These are phyloP conservation scores for Agaricus sinodeliciosus DNA, from an alignment of 768 basidiomycete species.

Conservation along the genomic window DNA sequence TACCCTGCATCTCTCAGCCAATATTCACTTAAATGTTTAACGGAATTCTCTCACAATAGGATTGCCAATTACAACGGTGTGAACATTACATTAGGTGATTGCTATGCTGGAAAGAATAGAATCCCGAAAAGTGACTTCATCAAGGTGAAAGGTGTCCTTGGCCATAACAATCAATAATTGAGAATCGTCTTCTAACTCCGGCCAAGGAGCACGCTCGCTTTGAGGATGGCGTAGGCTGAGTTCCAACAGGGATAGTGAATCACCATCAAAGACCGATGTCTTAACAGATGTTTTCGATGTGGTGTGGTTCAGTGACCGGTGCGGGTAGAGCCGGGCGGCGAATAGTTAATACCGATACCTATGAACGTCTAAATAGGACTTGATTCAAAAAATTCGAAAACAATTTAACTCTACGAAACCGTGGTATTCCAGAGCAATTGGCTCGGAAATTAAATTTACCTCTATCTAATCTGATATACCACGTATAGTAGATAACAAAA, in stretches of 20 bases:
- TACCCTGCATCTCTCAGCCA: too few relatives aligned
- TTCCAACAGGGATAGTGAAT: constrained; percentile 26
- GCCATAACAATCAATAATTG: neutral
- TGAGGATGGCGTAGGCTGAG: constrained; percentile 47
- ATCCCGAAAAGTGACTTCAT: constrained; percentile 45
- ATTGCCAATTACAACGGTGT: constrained; percentile 49
- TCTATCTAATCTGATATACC: too few relatives aligned
- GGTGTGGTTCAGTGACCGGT: constrained; percentile 55
- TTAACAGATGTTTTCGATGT: neutral
- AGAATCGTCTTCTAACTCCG: neutral
- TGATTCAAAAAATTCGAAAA: too few relatives aligned
- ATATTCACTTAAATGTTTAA: too few relatives aligned
- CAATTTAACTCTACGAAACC: too few relatives aligned
- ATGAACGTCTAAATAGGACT: too few relatives aligned
- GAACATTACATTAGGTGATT: constrained; percentile 48
- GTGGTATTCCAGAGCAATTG: too few relatives aligned
- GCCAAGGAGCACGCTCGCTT: constrained; percentile 40
- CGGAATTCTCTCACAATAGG: constrained; percentile 22
- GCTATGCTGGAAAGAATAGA: constrained; percentile 54
- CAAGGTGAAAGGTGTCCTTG: constrained; percentile 30
- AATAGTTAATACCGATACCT: too few relatives aligned
- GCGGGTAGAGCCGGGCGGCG: constrained; percentile 49
- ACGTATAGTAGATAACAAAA: too few relatives aligned
- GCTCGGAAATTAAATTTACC: too few relatives aligned
- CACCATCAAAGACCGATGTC: constrained; percentile 7